Base-by-base conservation (phyloP, 2,329 filamentous ascomycete species). In the Xylariaceae sp. region DNA sequence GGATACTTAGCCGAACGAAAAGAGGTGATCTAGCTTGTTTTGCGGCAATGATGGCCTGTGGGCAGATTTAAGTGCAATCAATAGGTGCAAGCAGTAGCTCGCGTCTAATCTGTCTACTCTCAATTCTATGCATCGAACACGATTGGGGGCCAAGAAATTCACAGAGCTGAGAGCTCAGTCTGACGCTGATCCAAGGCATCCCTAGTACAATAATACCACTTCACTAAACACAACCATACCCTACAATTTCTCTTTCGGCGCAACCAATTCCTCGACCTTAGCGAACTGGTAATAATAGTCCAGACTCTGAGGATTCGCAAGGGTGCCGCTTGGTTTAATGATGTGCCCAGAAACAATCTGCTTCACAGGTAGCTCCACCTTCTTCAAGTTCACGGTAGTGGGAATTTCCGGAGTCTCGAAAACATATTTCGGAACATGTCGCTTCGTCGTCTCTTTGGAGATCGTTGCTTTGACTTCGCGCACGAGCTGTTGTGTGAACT, bases 331-430 rank as follows among this genome's bases (percentile, higher is more conserved):
- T 0, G 88, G 81, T 69, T 87, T 90, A 65, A 94, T 81, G 19
- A 73, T 81, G 60, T 84, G 83, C 0, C 89, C 89, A 0, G 82
- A 90, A 1, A 94, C 85, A 57, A 94, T 94, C 64, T 89, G 86
- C 72, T 94, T 94, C 31, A 94, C 87, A 0, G 89, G 89, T 47
- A 94, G 63, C 67, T 94, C 89, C 4, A 94, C 89, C 69, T 94
- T 94, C 68, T 94, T 94, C 45, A 89, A 71, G 65, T 93, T 94
- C 56, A 94, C 84, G 0, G 89, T 94, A 0, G 85, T 88, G 84
- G 89, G 90, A 65, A 94, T 91, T 60, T 89, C 89, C 16, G 84
- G 85, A 6, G 88, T 89, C 72, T 90, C 84, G 66, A 93, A 93
- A 17, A 94, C 77, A 66, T 85, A 90, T 66, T 77, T 85, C 1